Conservation (phyloP, 2,329 filamentous ascomycete genomes). For the Daldinia eschscholtzii region DNA sequence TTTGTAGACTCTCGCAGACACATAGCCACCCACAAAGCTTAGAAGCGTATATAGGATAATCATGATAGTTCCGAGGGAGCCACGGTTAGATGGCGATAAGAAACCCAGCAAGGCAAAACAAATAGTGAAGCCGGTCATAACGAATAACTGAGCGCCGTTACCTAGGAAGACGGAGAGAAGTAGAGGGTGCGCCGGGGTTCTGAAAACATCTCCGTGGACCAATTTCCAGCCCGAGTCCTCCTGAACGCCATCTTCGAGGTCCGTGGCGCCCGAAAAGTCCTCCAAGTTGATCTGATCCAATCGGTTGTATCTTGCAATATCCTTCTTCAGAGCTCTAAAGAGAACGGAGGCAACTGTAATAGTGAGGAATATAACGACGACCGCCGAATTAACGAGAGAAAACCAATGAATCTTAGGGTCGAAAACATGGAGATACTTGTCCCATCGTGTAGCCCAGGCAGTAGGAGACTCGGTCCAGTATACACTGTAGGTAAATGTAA, state of each 20-base stretch:
- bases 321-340: constrained; percentile 87
- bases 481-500: constrained; percentile 92
- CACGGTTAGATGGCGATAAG: constrained; percentile 94
- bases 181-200: constrained; percentile 84
- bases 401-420: constrained; percentile 99
- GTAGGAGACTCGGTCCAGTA: constrained; percentile 87
- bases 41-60: constrained; percentile 94
- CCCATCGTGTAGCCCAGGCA: constrained; percentile 96
- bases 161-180: constrained; percentile 89
- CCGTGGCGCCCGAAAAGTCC: constrained; percentile 83
- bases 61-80: constrained; percentile 92
- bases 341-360: constrained; percentile 94
- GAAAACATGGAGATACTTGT: constrained; percentile 97
- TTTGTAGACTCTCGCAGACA: constrained; percentile 93
- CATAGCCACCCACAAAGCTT: constrained; percentile 91
- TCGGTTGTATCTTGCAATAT: constrained; percentile 96
- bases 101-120: constrained; percentile 94
- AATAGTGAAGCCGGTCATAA: constrained; percentile 97
- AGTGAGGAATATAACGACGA: constrained; percentile 92
- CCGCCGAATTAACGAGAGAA: constrained; percentile 93
- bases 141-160: constrained; percentile 95
- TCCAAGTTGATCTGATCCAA: constrained; percentile 92
- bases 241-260: constrained; percentile 90
- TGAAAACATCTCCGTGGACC: constrained; percentile 97
- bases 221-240: constrained; percentile 99